These are phyloP conservation scores for Dendryphion nanum DNA, from an alignment of 2,329 filamentous ascomycete genomes.

Conservation along the genomic window DNA sequence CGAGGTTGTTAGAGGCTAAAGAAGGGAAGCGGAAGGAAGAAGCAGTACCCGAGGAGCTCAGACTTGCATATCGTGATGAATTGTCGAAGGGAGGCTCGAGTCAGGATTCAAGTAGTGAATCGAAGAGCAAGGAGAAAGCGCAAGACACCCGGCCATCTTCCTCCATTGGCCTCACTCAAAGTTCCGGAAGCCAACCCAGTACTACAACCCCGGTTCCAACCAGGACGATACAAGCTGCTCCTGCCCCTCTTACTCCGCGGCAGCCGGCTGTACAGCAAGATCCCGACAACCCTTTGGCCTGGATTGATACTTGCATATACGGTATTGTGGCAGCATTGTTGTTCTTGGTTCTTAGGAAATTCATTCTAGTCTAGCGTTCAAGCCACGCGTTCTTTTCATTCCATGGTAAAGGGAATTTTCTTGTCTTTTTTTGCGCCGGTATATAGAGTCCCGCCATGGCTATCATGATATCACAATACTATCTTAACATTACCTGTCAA, in stretches of 20 bases:
- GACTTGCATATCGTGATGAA: slow-evolving; percentile 73
- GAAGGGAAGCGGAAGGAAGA: slow-evolving; percentile 44
- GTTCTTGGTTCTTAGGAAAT: slow-evolving; percentile 62
- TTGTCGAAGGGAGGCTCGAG: slow-evolving; percentile 46
- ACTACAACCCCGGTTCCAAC: slow-evolving; percentile 9
- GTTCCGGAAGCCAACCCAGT: not conserved
- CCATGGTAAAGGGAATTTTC: no score
- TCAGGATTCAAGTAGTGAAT: slow-evolving; percentile 12
- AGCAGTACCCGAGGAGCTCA: slow-evolving; percentile 54
- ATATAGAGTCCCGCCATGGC: no score
- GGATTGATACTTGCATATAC: slow-evolving; percentile 80
- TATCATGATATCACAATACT: no score
- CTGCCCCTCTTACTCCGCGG: slow-evolving; percentile 1
- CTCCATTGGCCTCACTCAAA: not conserved
- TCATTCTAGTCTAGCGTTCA: slow-evolving; percentile 21
- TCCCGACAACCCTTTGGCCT: slow-evolving; percentile 61
- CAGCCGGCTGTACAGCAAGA: slow-evolving; percentile 24
- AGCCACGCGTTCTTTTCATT: no score
- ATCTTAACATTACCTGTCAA: no score
- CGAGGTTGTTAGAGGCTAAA: slow-evolving; percentile 46
- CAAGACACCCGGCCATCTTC: slow-evolving; percentile 3
- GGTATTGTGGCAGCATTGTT: slow-evolving; percentile 68
- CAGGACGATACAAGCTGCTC: slow-evolving; percentile 11
- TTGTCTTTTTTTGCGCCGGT: no score
- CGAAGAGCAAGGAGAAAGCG: slow-evolving; percentile 21